These are phyloP conservation scores for Neurospora sublineolata DNA, from an alignment of 495 filamentous ascomycete species.

Conservation along the genomic window DNA sequence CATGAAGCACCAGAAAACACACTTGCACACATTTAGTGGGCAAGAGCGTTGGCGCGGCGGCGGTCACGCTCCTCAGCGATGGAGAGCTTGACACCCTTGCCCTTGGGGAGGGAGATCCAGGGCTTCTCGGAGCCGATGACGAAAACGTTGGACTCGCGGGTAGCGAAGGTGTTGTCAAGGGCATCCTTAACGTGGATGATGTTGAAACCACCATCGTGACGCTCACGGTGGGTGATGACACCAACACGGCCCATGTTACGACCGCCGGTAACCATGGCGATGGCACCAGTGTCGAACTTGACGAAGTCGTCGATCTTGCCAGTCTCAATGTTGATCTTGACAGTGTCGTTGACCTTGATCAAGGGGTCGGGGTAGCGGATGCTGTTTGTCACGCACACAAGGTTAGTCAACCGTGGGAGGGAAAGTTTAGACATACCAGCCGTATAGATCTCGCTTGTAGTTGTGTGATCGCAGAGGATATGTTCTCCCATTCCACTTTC, in stretches of 20 bases:
- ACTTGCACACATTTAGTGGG: conserved; percentile 34
- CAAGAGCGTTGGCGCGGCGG: conserved; percentile 67
- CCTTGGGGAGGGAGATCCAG: conserved; percentile 97
- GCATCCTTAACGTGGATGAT: conserved; percentile 99
- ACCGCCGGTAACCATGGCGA: conserved; percentile 96
- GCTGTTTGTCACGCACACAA: conserved; percentile 35
- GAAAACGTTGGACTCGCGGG: conserved; percentile 96
- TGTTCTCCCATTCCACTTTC: not conserved
- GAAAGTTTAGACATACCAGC: conserved; percentile 34
- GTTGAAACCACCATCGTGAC: conserved; percentile 98
- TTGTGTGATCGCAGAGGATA: conserved; percentile 3
- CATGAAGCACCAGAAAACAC: conserved; percentile 1
- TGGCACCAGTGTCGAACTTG: conserved; percentile 92
- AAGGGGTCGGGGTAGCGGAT: conserved; percentile 97
- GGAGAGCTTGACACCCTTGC: conserved; percentile 98
- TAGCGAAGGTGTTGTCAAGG: conserved; percentile 98
- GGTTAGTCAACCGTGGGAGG: conserved; percentile 28
- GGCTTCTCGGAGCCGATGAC: conserved; percentile 96
- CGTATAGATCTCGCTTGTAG: conserved; percentile 22
- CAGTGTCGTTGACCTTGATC: conserved; percentile 99
- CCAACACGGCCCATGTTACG: conserved; percentile 99
- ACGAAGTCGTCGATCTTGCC: conserved; percentile 96
- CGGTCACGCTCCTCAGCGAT: conserved; percentile 98
- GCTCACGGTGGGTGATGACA: conserved; percentile 99
- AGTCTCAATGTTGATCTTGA: conserved; percentile 93